Conservation (phyloP, 2,329 filamentous ascomycete species). For the Fusarium longipes region DNA sequence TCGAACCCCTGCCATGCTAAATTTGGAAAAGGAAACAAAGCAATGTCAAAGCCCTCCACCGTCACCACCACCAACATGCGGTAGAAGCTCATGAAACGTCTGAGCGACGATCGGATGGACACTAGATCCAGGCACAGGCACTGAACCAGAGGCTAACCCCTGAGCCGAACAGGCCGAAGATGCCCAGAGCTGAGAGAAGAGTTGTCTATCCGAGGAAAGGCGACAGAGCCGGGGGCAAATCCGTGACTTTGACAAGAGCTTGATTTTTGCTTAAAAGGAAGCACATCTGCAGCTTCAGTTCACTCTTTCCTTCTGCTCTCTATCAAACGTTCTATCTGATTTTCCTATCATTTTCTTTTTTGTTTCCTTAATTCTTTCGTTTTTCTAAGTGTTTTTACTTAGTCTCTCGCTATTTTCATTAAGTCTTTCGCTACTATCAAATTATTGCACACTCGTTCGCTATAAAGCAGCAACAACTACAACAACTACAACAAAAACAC, state of each 20-base stretch:
- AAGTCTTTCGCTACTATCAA: constrained; percentile 6
- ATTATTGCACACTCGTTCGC: constrained; percentile 6
- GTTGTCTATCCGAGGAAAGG: not conserved
- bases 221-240: not conserved
- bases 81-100: constrained; percentile 34
- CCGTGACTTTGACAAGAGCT: constrained; percentile 2
- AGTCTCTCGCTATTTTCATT: constrained; percentile 9
- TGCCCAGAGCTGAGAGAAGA: not conserved
- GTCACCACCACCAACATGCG: constrained; percentile 23
- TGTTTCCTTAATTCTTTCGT: constrained; percentile 23
- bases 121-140: constrained; percentile 17
- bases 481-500: constrained; percentile 5
- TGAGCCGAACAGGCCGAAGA: constrained; percentile 20
- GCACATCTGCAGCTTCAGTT: constrained; percentile 16
- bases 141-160: not conserved
- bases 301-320: not conserved
- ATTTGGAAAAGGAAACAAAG: constrained; percentile 29
- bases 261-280: constrained; percentile 26
- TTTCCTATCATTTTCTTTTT: constrained; percentile 13
- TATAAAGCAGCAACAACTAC: constrained; percentile 1
- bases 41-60: constrained; percentile 29
- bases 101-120: constrained; percentile 34
- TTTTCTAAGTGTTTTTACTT: not conserved
- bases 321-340: constrained; percentile 32
- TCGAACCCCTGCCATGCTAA: constrained; percentile 27